Evolutionary conservation across 345 rosid species (phyloP).

Genomic region (Iberis pinnata): DNA sequence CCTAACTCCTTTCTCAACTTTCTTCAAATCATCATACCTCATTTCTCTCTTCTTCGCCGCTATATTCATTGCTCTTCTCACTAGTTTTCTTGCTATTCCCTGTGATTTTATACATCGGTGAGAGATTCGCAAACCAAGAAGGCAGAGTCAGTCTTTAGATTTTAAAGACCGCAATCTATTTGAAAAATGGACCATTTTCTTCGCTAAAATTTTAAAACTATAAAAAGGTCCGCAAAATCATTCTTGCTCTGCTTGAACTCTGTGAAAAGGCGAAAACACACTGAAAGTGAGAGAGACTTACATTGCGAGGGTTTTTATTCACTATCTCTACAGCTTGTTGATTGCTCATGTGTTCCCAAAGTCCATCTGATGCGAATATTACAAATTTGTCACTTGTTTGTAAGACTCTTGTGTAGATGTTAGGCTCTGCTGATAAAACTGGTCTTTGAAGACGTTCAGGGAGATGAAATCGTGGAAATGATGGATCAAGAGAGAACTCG

Average conservation of each 20-base stretch:
- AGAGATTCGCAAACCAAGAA: too few species aligned
- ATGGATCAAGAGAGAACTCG: constrained; percentile 78
- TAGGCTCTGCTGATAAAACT: constrained; percentile 76
- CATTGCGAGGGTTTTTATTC: constrained; percentile 53
- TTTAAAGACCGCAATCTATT: too few species aligned
- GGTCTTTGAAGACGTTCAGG: constrained; percentile 69
- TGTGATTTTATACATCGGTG: constrained; percentile 14
- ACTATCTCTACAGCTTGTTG: constrained; percentile 85
- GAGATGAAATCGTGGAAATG: constrained; percentile 77
- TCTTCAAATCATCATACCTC: constrained; percentile 63
- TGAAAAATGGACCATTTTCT: too few species aligned
- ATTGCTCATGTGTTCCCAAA: constrained; percentile 81
- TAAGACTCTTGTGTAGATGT: constrained; percentile 49
- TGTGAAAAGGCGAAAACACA: too few species aligned
- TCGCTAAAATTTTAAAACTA: too few species aligned
- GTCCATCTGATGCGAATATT: constrained; percentile 95
- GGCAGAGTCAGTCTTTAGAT: too few species aligned
- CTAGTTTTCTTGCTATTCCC: constrained; percentile 81
- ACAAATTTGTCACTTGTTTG: constrained; percentile 68
- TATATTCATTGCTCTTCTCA: constrained; percentile 56
- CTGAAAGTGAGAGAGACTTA: constrained; percentile 35
- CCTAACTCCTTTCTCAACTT: constrained; percentile 52
- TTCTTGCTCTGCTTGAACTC: too few species aligned
- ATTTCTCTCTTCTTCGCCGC: constrained; percentile 70
- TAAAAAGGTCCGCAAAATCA: too few species aligned